Evolutionary conservation across 805 yeast genomes (phyloP).

Genomic region (Sugiyamaella smithiae): DNA sequence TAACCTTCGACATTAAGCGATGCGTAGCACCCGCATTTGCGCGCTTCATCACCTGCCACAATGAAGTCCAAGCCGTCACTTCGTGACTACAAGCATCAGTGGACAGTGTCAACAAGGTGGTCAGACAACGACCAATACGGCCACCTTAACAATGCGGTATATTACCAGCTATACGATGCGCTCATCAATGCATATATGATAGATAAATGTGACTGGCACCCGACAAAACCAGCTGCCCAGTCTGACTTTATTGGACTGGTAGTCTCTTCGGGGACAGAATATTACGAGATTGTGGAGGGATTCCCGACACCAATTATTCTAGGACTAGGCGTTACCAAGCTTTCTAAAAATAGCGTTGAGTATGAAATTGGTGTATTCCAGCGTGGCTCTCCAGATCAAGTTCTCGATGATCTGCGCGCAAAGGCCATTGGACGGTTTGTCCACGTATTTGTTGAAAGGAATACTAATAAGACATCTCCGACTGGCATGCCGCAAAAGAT

Average conservation of each 20-base stretch:
- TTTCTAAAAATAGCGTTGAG: constrained; percentile 29
- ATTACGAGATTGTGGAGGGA: constrained; percentile 27
- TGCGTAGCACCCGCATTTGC: too few relatives aligned
- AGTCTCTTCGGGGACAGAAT: constrained; percentile 29
- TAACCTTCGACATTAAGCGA: too few relatives aligned
- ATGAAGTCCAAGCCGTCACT: too few relatives aligned
- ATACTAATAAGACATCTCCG: constrained; percentile 23
- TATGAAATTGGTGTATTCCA: constrained; percentile 33
- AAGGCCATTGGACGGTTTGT: constrained; percentile 30
- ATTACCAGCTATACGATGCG: constrained; percentile 26
- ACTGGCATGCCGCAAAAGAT: constrained; percentile 21
- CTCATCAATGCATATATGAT: constrained; percentile 24
- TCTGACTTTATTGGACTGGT: constrained; percentile 27
- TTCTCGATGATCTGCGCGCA: constrained; percentile 15
- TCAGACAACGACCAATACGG: constrained; percentile 31
- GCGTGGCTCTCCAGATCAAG: constrained; percentile 18
- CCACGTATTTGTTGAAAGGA: constrained; percentile 31
- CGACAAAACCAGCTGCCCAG: constrained; percentile 9
- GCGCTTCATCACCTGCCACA: too few relatives aligned
- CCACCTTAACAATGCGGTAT: constrained; percentile 31
- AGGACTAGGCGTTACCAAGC: constrained; percentile 28
- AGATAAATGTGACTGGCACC: constrained; percentile 22
- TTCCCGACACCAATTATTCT: constrained; percentile 29
- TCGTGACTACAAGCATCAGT: constrained; percentile 20
- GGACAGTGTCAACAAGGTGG: constrained; percentile 26